Percentiles rank a stretch among this genome's conserved stretches.
Evolutionary conservation across 306 rosid species (phyloP).

Genomic region (Cucumis cinereus): DNA sequence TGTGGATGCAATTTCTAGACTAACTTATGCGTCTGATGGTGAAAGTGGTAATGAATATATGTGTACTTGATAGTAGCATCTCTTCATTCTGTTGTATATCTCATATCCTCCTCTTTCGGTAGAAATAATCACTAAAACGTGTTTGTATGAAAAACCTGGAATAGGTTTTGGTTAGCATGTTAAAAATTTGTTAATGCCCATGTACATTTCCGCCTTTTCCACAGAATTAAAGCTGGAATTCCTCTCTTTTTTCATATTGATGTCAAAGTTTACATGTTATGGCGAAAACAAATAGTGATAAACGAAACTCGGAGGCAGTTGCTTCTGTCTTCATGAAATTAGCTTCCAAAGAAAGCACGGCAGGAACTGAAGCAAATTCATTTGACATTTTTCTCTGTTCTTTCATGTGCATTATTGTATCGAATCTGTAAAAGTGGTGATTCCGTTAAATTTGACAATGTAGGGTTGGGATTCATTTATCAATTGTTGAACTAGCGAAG

Average conservation of each 20-base stretch:
- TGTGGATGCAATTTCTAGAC: constrained; percentile 69
- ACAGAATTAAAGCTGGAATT: neutral
- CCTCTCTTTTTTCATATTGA: neutral
- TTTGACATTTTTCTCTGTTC: neutral
- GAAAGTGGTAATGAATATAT: constrained; percentile 71
- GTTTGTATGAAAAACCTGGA: neutral
- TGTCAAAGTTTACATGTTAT: neutral
- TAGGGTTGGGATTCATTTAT: neutral
- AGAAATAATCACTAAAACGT: neutral
- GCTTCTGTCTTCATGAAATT: neutral
- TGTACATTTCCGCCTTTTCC: neutral
- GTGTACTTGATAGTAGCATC: neutral
- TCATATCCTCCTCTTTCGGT: neutral
- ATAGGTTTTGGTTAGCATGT: neutral
- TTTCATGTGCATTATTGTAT: neutral
- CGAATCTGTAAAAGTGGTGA: neutral
- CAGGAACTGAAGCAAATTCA: neutral
- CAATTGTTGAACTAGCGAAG: neutral
- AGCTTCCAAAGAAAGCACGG: neutral
- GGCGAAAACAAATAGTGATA: neutral
- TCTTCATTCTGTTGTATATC: constrained; percentile 2
- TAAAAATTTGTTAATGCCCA: neutral
- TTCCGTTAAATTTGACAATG: neutral
- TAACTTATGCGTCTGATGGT: constrained; percentile 70
- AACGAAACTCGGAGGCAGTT: neutral